Evolutionary conservation across 768 basidiomycete genomes (phyloP).

Genomic region (Boletus reticuloceps): DNA sequence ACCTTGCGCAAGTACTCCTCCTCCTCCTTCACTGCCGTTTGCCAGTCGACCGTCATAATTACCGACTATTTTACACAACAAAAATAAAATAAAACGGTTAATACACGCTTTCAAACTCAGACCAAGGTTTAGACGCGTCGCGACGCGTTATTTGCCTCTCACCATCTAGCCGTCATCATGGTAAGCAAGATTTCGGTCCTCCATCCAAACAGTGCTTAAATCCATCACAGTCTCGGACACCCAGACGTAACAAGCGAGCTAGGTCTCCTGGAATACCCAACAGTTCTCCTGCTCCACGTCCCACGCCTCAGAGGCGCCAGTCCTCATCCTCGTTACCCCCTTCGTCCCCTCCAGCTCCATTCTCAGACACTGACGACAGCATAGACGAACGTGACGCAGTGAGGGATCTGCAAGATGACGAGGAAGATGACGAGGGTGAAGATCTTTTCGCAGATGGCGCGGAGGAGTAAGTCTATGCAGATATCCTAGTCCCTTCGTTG

Average conservation of each 20-base stretch:
- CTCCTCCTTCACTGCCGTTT: conserved; percentile 64
- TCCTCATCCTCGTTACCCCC: conserved; percentile 80
- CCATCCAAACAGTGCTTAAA: background rate
- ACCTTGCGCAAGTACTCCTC: conserved; percentile 58
- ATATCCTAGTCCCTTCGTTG: conserved; percentile 5
- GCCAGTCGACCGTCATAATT: conserved; percentile 43
- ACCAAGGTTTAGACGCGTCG: conserved; percentile 37
- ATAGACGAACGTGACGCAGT: conserved; percentile 69
- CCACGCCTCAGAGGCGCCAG: conserved; percentile 48
- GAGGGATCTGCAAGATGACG: conserved; percentile 62
- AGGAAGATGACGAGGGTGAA: conserved; percentile 83
- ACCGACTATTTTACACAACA: background rate
- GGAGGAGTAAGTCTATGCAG: conserved; percentile 53
- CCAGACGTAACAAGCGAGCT: conserved; percentile 61
- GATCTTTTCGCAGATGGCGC: conserved; percentile 87
- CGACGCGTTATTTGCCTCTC: conserved; percentile 38
- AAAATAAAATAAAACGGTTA: conserved; percentile 10
- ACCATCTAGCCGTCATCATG: conserved; percentile 32
- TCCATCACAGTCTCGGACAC: conserved; percentile 36
- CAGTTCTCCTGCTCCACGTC: conserved; percentile 43
- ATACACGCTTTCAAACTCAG: conserved; percentile 53
- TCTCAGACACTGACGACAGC: conserved; percentile 86
- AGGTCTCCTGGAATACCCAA: conserved; percentile 52
- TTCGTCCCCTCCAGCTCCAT: conserved; percentile 78
- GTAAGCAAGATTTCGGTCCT: conserved; percentile 26